Percentiles rank a stretch among this genome's conserved stretches.
Conservation (phyloP, 371 early-diverging fungal genomes). For the Rhizomucor pusillus region DNA sequence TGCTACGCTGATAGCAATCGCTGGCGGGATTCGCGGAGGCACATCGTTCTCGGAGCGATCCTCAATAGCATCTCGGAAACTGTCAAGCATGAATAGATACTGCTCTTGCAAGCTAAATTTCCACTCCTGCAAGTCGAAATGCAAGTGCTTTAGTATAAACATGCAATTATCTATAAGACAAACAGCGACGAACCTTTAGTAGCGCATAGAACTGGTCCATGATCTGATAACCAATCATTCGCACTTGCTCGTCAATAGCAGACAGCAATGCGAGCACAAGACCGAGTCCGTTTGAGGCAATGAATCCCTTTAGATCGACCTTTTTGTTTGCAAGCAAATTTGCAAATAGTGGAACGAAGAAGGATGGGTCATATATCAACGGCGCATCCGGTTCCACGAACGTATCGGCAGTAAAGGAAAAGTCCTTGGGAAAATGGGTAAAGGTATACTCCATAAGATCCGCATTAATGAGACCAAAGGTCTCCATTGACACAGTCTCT, state of each 20-base stretch:
- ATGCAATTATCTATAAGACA: not conserved
- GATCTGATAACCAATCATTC: slow-evolving; percentile 63
- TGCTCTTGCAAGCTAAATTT: slow-evolving; percentile 65
- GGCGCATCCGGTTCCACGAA: slow-evolving; percentile 11
- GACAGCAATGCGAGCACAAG: slow-evolving; percentile 64
- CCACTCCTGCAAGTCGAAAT: slow-evolving; percentile 19
- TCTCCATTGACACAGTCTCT: slow-evolving; percentile 46
- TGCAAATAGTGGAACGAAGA: slow-evolving; percentile 71
- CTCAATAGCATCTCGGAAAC: slow-evolving; percentile 65
- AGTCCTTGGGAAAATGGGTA: slow-evolving; percentile 52
- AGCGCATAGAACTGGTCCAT: slow-evolving; percentile 64
- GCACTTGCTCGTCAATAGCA: slow-evolving; percentile 47
- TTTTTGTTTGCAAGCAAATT: slow-evolving; percentile 54
- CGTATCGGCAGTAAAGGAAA: slow-evolving; percentile 13
- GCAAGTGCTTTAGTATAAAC: not conserved
- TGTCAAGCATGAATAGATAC: slow-evolving; percentile 60
- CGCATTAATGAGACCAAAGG: slow-evolving; percentile 64
- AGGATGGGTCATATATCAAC: slow-evolving; percentile 63
- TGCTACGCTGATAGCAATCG: slow-evolving; percentile 67
- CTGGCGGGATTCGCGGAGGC: slow-evolving; percentile 61
- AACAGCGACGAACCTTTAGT: slow-evolving; percentile 41
- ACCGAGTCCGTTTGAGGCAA: slow-evolving; percentile 74
- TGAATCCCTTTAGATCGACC: slow-evolving; percentile 56
- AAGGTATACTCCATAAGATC: slow-evolving; percentile 63
- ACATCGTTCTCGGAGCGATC: slow-evolving; percentile 40